Percentiles rank a stretch among this genome's conserved stretches.
phyloP scores from a whole-genome alignment of 441 rosid species.

The Adansonia grandidieri region DNA sequence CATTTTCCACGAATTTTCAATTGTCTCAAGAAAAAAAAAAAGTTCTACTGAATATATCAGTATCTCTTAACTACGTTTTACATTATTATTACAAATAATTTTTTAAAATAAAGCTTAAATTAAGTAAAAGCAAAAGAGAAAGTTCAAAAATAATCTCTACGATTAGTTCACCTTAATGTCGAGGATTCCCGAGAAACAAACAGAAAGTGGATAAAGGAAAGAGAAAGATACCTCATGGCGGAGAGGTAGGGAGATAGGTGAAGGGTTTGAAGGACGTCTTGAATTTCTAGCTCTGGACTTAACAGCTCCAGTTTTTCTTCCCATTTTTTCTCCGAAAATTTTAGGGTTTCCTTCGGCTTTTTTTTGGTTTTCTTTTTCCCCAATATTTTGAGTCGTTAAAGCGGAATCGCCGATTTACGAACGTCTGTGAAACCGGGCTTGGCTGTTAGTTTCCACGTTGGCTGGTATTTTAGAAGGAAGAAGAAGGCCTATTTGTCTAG shows the following conservation, averaged over 20 bases:
- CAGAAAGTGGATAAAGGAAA: conserved; percentile 19
- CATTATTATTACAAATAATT: neutral
- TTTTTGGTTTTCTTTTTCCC: neutral
- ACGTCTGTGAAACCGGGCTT: neutral
- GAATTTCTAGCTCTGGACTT: conserved; percentile 19
- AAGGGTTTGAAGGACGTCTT: conserved; percentile 1
- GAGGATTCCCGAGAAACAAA: conserved; percentile 16
- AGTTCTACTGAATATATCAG: neutral
- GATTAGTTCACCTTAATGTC: neutral
- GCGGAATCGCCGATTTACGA: neutral
- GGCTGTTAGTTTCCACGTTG: neutral
- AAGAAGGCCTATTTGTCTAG: neutral
- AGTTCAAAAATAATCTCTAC: neutral
- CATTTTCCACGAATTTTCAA: conserved; percentile 3
- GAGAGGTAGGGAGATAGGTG: conserved; percentile 22
- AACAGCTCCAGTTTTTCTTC: conserved; percentile 26
- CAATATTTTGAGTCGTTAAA: neutral
- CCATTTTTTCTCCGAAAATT: neutral
- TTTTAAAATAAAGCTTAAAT: neutral
- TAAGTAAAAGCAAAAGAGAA: neutral
- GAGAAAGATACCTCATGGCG: neutral
- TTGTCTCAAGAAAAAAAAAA: neutral
- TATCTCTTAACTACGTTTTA: neutral
- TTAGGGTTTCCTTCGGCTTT: neutral
- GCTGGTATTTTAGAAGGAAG: neutral